These are phyloP conservation scores for Arbutus unedo DNA, from an alignment of 148 eudicot species.

Conservation along the genomic window DNA sequence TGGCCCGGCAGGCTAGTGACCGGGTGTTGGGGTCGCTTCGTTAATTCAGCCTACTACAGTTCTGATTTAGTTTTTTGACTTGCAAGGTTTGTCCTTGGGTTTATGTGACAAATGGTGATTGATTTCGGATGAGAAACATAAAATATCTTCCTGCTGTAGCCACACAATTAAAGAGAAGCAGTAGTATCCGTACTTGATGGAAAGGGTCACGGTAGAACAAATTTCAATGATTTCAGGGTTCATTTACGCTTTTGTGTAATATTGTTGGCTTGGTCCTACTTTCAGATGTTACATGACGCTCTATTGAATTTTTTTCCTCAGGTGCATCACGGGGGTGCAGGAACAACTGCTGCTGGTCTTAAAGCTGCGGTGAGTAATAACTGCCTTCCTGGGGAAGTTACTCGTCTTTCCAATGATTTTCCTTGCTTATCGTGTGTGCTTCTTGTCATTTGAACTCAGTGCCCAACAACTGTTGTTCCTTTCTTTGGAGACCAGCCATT, in stretches of 20 bases:
- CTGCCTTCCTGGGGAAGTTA: not conserved
- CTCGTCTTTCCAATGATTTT: not conserved
- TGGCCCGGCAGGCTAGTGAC: too few relatives aligned
- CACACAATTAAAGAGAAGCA: not conserved
- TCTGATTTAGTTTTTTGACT: not conserved
- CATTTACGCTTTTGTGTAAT: not conserved
- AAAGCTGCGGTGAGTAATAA: constrained; percentile 62
- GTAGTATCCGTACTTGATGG: not conserved
- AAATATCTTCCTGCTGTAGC: not conserved
- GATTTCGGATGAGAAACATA: not conserved
- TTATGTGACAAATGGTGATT: not conserved
- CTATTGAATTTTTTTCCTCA: constrained; percentile 9
- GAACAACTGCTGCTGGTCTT: constrained; percentile 83
- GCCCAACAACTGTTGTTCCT: constrained; percentile 90
- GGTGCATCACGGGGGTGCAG: constrained; percentile 90
- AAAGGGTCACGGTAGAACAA: not conserved
- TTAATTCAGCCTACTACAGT: not conserved
- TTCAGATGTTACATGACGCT: not conserved
- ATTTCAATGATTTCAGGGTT: not conserved
- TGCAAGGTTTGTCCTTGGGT: not conserved
- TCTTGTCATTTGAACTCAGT: constrained; percentile 39
- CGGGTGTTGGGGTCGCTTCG: too few relatives aligned
- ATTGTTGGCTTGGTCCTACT: not conserved
- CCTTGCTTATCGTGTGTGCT: not conserved
- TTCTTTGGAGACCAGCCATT: constrained; percentile 97